Evolutionary conservation across 2,329 filamentous ascomycete species (phyloP).

Genomic region (Pseudopyrenochaeta lycopersici): DNA sequence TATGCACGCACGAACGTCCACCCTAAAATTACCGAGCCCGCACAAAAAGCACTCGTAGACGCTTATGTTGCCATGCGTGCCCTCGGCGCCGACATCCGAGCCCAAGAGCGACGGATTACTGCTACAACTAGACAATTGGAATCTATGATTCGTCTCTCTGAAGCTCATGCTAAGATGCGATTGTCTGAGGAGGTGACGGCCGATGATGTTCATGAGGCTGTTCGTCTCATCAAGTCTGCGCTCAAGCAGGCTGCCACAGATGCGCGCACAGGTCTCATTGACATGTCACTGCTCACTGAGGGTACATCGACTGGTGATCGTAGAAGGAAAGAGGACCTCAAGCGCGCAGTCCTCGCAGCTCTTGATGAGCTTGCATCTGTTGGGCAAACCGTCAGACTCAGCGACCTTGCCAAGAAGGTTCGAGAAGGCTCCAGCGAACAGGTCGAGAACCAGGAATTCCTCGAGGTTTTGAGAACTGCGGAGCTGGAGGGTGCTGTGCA

Average conservation of each 20-base stretch:
- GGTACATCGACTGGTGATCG: slow-evolving; percentile 91
- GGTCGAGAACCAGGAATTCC: slow-evolving; percentile 82
- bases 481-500: slow-evolving; percentile 87
- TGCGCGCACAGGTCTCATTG: slow-evolving; percentile 86
- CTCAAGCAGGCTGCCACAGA: slow-evolving; percentile 98
- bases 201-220: slow-evolving; percentile 87
- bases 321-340: slow-evolving; percentile 82
- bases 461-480: slow-evolving; percentile 78
- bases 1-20: slow-evolving; percentile 90
- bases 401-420: slow-evolving; percentile 78
- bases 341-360: slow-evolving; percentile 75
- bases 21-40: slow-evolving; percentile 80
- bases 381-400: slow-evolving; percentile 72
- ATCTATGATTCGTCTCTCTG: slow-evolving; percentile 95
- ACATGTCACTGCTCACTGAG: slow-evolving; percentile 95
- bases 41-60: slow-evolving; percentile 82
- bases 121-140: slow-evolving; percentile 96
- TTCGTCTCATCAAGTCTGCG: slow-evolving; percentile 90
- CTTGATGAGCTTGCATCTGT: slow-evolving; percentile 79
- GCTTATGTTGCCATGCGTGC: slow-evolving; percentile 96
- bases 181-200: slow-evolving; percentile 78
- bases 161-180: slow-evolving; percentile 98
- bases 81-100: slow-evolving; percentile 75
- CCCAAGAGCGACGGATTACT: slow-evolving; percentile 94
- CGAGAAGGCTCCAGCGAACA: slow-evolving; percentile 65